Base-by-base conservation (phyloP, 2,329 filamentous ascomycete genomes). In the Colletotrichum tropicale region DNA sequence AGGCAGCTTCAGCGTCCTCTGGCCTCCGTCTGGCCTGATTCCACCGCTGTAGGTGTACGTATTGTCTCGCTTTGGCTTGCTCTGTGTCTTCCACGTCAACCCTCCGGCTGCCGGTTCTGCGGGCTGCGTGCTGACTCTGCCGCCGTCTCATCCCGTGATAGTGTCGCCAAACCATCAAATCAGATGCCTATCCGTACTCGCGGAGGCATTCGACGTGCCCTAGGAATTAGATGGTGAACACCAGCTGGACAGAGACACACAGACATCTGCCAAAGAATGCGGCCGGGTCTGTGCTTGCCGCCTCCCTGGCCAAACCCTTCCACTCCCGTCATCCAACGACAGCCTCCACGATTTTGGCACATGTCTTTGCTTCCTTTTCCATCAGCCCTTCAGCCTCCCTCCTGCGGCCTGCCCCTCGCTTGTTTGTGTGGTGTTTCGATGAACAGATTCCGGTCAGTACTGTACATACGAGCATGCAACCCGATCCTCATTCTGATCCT, bases 41-140 rank as follows among this genome's bases (percentile, higher is more conserved):
- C 0, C 0, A 36, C 34, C 6, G 34, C 34, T 34, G 34, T 36
- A 36, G 34, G 6, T 13, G 48, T 56, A 56, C 28, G 65, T 66
- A 34, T 34, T 72, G 72, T 72, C 62, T 72, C 58, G 13, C 18
- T 24, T 71, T 71, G 66, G 48, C 67, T 74, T 74, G 71, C 71
- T 65, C 4, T 55, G 21, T 66, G 71, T 62, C 71, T 30, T 65
- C 66, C 71, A 71, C 66, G 67, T 71, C 67, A 48, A 30, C 55
- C 15, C 18, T 15, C n/a, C 16, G 26, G 26, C 66, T 15, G 18
- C 26, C 13, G 18, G 13, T 24, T 8, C 10, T 24, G 32, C 43
- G 18, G 58, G 38, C 43, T 43, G 56, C 10, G 32, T 56, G 66
- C 71, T 43, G 60, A 71, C 28, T 62, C 24, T 64, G 65, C 61